Percentiles rank a stretch among this genome's conserved stretches.
Evolutionary conservation across 371 early-diverging fungal species (phyloP).

Genomic region (Mucor piriformis): DNA sequence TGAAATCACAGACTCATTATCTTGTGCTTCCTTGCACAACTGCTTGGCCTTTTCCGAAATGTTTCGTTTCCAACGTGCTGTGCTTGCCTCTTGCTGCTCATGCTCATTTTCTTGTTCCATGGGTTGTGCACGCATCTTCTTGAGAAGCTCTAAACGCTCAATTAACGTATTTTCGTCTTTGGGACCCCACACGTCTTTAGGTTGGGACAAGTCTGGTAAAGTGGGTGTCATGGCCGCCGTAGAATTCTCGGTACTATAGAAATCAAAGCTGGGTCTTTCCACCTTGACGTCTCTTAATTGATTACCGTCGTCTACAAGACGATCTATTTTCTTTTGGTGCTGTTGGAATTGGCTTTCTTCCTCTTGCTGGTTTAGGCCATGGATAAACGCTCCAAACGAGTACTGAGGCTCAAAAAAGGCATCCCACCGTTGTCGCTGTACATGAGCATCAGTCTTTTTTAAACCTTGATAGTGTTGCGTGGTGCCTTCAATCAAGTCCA

Average conservation of each 20-base stretch:
- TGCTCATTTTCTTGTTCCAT: background rate
- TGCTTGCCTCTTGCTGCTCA: background rate
- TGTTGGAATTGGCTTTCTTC: constrained; percentile 5
- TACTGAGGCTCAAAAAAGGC: constrained; percentile 32
- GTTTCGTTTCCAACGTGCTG: constrained; percentile 18
- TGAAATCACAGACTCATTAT: background rate
- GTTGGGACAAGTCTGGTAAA: constrained; percentile 1
- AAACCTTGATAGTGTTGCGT: background rate
- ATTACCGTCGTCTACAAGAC: constrained; percentile 16
- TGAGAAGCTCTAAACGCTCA: constrained; percentile 20
- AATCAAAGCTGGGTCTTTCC: constrained; percentile 9
- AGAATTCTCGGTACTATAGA: background rate
- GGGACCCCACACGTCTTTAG: constrained; percentile 1
- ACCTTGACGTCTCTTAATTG: background rate
- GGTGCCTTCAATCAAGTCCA: constrained; percentile 25
- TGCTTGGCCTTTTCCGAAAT: constrained; percentile 13
- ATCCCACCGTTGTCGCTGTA: constrained; percentile 28
- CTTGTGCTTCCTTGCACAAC: constrained; percentile 14
- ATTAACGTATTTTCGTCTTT: constrained; percentile 15
- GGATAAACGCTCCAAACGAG: constrained; percentile 24
- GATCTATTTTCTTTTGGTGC: constrained; percentile 21
- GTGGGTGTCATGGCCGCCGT: constrained; percentile 11
- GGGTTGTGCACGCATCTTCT: constrained; percentile 17
- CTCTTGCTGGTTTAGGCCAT: constrained; percentile 5
- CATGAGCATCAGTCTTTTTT: constrained; percentile 8